Evolutionary conservation across 106 monocot genomes (phyloP).

Genomic region (Phalaenopsis aphrodite): DNA sequence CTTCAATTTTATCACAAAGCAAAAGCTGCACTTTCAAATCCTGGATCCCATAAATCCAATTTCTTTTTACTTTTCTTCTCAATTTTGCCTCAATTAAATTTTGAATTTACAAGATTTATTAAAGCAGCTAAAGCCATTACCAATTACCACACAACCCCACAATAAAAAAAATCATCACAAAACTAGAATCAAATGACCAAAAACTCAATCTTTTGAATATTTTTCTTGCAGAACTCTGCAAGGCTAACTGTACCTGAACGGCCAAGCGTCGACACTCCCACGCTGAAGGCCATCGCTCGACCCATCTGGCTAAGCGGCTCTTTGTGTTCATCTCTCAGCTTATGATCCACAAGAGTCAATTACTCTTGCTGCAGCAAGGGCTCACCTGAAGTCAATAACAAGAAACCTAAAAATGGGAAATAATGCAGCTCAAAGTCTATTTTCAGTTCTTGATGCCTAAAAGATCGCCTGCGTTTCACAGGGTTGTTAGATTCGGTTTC

Average conservation of each 20-base stretch:
- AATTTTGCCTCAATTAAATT: no score
- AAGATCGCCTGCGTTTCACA: neutral
- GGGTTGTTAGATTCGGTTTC: neutral
- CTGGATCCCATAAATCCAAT: no score
- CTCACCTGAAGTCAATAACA: slow-evolving; percentile 24
- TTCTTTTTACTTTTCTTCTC: no score
- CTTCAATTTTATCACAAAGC: no score
- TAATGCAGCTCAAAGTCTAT: slow-evolving; percentile 1
- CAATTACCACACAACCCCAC: no score
- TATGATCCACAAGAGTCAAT: slow-evolving; percentile 2
- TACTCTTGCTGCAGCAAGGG: slow-evolving; percentile 10
- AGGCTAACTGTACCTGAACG: slow-evolving; percentile 17
- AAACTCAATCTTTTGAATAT: neutral
- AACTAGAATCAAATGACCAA: no score
- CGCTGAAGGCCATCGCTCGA: slow-evolving; percentile 21
- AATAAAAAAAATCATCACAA: neutral
- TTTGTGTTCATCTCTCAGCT: slow-evolving; percentile 22
- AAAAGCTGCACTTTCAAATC: no score
- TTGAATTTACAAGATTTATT: no score
- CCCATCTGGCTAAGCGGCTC: slow-evolving; percentile 23
- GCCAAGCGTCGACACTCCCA: slow-evolving; percentile 24
- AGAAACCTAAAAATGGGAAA: slow-evolving; percentile 44
- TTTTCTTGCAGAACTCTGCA: slow-evolving; percentile 11
- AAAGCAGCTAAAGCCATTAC: no score
- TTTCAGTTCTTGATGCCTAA: neutral